These are phyloP conservation scores for Cyberlindnera mycetangii DNA, from an alignment of 805 yeast genomes.

Conservation along the genomic window DNA sequence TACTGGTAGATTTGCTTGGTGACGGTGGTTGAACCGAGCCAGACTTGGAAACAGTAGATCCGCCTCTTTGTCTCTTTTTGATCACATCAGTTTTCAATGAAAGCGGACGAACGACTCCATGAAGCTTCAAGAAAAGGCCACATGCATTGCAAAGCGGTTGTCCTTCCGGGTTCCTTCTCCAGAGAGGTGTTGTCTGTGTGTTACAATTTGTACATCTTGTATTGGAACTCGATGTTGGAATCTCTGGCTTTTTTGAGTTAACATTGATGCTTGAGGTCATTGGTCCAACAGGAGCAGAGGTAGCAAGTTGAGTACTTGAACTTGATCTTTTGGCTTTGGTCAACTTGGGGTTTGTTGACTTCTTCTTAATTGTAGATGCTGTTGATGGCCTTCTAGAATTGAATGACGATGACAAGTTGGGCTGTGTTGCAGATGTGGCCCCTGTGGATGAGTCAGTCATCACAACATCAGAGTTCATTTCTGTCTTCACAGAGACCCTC, in stretches of 20 bases:
- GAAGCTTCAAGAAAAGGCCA: conserved; percentile 86
- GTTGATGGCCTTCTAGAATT: conserved; percentile 23
- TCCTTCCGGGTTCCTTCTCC: conserved; percentile 93
- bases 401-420: conserved; percentile 20
- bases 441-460: conserved; percentile 11
- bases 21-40: conserved; percentile 19
- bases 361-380: conserved; percentile 26
- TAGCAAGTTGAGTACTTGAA: conserved; percentile 20
- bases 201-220: conserved; percentile 79
- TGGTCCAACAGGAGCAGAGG: conserved; percentile 6
- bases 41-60: conserved; percentile 24
- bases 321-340: conserved; percentile 22
- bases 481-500: conserved; percentile 3
- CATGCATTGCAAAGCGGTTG: conserved; percentile 95
- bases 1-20: conserved; percentile 14
- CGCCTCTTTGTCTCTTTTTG: conserved; percentile 78
- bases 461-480: conserved; percentile 10
- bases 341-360: conserved; percentile 18
- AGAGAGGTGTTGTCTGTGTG: conserved; percentile 88
- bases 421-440: conserved; percentile 1
- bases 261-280: conserved; percentile 4
- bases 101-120: conserved; percentile 92
- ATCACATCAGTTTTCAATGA: conserved; percentile 90
- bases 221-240: conserved; percentile 21
- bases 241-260: conserved; percentile 4